Conservation (phyloP, 768 basidiomycete species). For the Podaxis rugospora region DNA sequence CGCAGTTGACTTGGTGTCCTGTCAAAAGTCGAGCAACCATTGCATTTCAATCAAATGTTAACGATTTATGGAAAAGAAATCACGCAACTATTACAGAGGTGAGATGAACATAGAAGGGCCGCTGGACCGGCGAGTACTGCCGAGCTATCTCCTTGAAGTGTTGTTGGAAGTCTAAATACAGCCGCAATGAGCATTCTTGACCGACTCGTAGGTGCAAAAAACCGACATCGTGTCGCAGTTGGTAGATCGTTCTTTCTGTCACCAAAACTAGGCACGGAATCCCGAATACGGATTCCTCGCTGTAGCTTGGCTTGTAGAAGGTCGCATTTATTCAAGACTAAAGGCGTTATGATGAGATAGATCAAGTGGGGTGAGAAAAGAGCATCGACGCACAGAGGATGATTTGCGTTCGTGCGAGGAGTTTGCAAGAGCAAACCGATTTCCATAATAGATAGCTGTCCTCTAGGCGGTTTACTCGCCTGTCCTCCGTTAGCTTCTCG, state of each 20-base stretch:
- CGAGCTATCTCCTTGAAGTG: constrained; percentile 76
- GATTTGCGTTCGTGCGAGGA: constrained; percentile 56
- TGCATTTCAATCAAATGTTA: not conserved
- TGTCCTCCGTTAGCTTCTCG: constrained; percentile 70
- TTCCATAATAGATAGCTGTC: constrained; percentile 77
- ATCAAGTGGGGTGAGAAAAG: not conserved
- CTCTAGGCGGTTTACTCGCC: constrained; percentile 66
- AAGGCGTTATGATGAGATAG: constrained; percentile 1
- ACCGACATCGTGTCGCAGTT: constrained; percentile 69
- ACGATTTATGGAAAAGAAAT: not conserved
- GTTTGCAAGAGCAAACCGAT: constrained; percentile 63
- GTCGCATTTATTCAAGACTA: constrained; percentile 69
- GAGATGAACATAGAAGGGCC: constrained; percentile 68
- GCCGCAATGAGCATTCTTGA: not conserved
- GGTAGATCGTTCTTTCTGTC: constrained; percentile 66
- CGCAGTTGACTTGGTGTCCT: constrained; percentile 77
- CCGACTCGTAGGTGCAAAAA: not conserved
- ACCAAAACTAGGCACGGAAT: constrained; percentile 70
- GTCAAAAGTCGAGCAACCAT: constrained; percentile 2
- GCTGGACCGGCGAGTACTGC: constrained; percentile 54
- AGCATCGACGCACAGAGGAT: constrained; percentile 36
- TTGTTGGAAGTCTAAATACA: constrained; percentile 64
- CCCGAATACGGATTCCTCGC: constrained; percentile 59
- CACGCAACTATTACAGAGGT: constrained; percentile 77
- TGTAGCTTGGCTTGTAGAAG: constrained; percentile 69